Evolutionary conservation across 108 stramenopile species (phyloP), one percentile per base, ranked within the genome.

Genomic region (Nannochloropsis gaditana): DNA sequence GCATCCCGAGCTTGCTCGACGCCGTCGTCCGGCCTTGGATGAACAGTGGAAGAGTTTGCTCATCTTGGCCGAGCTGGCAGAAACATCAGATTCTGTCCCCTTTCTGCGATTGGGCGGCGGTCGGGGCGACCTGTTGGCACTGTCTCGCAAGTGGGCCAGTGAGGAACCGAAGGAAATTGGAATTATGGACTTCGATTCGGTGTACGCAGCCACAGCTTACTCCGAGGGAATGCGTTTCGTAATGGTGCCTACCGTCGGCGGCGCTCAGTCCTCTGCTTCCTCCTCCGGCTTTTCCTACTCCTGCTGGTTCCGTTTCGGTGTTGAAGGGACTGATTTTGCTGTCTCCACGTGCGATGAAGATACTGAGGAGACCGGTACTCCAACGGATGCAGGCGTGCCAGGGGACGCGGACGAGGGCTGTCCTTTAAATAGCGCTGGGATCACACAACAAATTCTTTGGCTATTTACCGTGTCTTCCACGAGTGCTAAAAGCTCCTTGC

Each of bases 401-500:
- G 59, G 19, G 15, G n/a, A 15, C 15, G 59, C 15, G 4, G 59
- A 73, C 19, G 59, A 73, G 59, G 59, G 59, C 15, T 31, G 31
- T 1, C 31, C 31, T 31, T 31, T 31, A 31, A 31, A 31, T 1
- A 31, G 31, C 31, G 31, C 31, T 31, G 59, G 59, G 59, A 73
- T 73, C 59, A 73, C 44, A 15, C 21, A 43, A 42, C 41, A 84
- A 84, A 47, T 88, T 17, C 45, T 84, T 10, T 88, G 87, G 87
- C 43, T 88, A 41, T 84, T 88, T 50, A 80, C 81, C n/a, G 80
- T 88, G 19, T 80, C 84, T 81, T 88, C 84, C 15, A 73, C 8
- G 8, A 73, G 59, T 73, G 59, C 59, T n/a, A 73, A 73, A n/a
- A 73, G 59, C 59, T 73, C 59, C 19, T 73, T 73, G 59, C 59